A percentile compares a stretch with the other conserved stretches of the same genome.
These are phyloP conservation scores for Colletotrichum sansevieriae DNA, from an alignment of 2,329 filamentous ascomycete genomes.

Conservation along the genomic window DNA sequence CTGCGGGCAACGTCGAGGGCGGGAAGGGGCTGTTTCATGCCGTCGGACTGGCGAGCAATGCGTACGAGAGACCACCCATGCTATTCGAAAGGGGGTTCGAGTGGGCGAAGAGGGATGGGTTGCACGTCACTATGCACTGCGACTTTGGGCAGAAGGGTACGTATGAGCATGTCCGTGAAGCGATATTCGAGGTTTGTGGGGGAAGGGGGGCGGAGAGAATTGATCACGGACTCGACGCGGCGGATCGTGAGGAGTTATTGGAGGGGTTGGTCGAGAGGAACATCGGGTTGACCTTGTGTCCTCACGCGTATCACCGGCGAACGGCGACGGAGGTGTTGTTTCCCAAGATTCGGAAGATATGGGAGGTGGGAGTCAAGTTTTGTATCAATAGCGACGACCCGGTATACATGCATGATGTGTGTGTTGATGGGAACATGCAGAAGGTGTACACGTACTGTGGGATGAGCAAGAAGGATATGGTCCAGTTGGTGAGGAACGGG, in stretches of 20 bases:
- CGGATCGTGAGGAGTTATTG: slow-evolving; percentile 72
- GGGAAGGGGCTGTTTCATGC: slow-evolving; percentile 58
- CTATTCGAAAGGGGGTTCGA: slow-evolving; percentile 58
- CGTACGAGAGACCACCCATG: slow-evolving; percentile 58
- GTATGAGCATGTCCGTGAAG: slow-evolving; percentile 57
- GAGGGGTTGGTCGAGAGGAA: slow-evolving; percentile 67
- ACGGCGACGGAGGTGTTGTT: slow-evolving; percentile 58
- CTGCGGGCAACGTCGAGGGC: slow-evolving; percentile 43
- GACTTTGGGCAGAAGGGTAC: slow-evolving; percentile 65
- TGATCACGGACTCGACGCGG: slow-evolving; percentile 79
- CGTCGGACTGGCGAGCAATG: slow-evolving; percentile 62
- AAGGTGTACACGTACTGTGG: slow-evolving; percentile 57
- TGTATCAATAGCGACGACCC: slow-evolving; percentile 82
- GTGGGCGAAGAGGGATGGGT: slow-evolving; percentile 54
- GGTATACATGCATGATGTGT: slow-evolving; percentile 70
- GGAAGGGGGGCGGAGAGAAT: slow-evolving; percentile 70
- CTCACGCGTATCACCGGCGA: slow-evolving; percentile 60
- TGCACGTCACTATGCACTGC: slow-evolving; percentile 63
- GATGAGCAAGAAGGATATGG: slow-evolving; percentile 57
- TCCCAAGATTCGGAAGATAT: slow-evolving; percentile 67
- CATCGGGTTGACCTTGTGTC: slow-evolving; percentile 78
- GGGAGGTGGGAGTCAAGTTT: slow-evolving; percentile 75
- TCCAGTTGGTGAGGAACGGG: slow-evolving; percentile 55
- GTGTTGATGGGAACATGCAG: slow-evolving; percentile 62
- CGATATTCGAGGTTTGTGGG: slow-evolving; percentile 48